These are phyloP conservation scores for Syzygium syzygioides DNA, from an alignment of 441 rosid genomes.

Conservation along the genomic window DNA sequence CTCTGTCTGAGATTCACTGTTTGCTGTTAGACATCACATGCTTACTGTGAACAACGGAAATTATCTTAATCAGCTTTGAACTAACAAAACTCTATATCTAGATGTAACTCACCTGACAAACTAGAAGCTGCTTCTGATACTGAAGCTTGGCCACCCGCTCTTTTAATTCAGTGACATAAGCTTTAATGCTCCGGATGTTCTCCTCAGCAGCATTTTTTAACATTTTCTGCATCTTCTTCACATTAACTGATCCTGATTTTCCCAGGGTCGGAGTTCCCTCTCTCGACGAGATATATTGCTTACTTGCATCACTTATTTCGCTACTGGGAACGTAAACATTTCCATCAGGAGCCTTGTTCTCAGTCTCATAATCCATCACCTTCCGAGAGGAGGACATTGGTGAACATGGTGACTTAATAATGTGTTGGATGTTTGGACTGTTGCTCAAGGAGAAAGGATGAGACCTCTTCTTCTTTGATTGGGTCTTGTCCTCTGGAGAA, in stretches of 20 bases:
- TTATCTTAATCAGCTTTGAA: background rate
- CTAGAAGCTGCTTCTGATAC: slow-evolving; percentile 93
- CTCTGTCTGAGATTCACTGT: background rate
- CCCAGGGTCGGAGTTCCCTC: slow-evolving; percentile 52
- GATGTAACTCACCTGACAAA: slow-evolving; percentile 65
- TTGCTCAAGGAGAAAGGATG: slow-evolving; percentile 72
- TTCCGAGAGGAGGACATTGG: slow-evolving; percentile 55
- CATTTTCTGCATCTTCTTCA: slow-evolving; percentile 87
- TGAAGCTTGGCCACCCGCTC: slow-evolving; percentile 94
- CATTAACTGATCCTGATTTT: slow-evolving; percentile 67
- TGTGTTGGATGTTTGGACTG: slow-evolving; percentile 68
- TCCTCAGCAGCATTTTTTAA: slow-evolving; percentile 95
- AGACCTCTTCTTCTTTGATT: slow-evolving; percentile 58
- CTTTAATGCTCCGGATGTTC: slow-evolving; percentile 70
- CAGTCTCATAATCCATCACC: slow-evolving; percentile 42
- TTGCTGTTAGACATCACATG: background rate
- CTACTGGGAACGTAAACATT: slow-evolving; percentile 16
- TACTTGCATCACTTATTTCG: slow-evolving; percentile 18
- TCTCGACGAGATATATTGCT: slow-evolving; percentile 32
- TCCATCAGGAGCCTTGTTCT: slow-evolving; percentile 67
- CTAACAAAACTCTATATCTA: background rate
- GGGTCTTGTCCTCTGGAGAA: slow-evolving; percentile 51
- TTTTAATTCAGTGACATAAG: slow-evolving; percentile 79
- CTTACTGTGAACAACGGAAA: background rate
- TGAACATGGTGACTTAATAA: slow-evolving; percentile 78